A percentile compares a stretch with the other conserved stretches of the same genome.
phyloP scores from a whole-genome alignment of 2,329 filamentous ascomycete species.

The Bipolaris gigantea region DNA sequence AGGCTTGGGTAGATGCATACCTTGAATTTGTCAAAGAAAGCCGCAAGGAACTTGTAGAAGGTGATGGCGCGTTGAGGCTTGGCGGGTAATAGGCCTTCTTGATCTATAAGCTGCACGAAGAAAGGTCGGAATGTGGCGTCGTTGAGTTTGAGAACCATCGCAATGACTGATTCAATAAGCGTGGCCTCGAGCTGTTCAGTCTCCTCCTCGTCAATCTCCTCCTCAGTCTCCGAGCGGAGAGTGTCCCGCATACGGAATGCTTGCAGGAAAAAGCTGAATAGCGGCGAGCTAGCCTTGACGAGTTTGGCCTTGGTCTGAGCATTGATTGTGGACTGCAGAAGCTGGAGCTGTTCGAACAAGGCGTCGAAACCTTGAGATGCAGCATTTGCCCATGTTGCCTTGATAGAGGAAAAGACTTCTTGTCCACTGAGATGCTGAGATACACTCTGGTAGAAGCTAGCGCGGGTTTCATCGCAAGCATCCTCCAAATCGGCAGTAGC shows the following conservation, averaged over 20 bases:
- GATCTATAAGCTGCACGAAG: slow-evolving; percentile 83
- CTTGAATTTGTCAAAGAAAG: slow-evolving; percentile 83
- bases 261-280: slow-evolving; percentile 65
- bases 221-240: slow-evolving; percentile 43
- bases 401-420: slow-evolving; percentile 72
- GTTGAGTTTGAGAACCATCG: slow-evolving; percentile 96
- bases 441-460: slow-evolving; percentile 71
- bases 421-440: slow-evolving; percentile 78
- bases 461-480: slow-evolving; percentile 65
- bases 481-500: slow-evolving; percentile 63
- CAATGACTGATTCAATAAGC: slow-evolving; percentile 72
- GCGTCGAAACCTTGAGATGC: slow-evolving; percentile 59
- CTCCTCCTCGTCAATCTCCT: slow-evolving; percentile 51
- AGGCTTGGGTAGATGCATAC: slow-evolving; percentile 35
- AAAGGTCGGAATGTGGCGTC: slow-evolving; percentile 91
- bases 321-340: slow-evolving; percentile 72
- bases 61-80: slow-evolving; percentile 63
- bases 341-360: slow-evolving; percentile 67
- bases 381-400: slow-evolving; percentile 71
- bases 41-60: slow-evolving; percentile 77
- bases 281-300: slow-evolving; percentile 69
- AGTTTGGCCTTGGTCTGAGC: slow-evolving; percentile 77
- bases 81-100: slow-evolving; percentile 52
- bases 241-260: slow-evolving; percentile 65
- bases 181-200: slow-evolving; percentile 64